phyloP scores from a whole-genome alignment of 169 alveolate species.

The Babesia ovata region DNA sequence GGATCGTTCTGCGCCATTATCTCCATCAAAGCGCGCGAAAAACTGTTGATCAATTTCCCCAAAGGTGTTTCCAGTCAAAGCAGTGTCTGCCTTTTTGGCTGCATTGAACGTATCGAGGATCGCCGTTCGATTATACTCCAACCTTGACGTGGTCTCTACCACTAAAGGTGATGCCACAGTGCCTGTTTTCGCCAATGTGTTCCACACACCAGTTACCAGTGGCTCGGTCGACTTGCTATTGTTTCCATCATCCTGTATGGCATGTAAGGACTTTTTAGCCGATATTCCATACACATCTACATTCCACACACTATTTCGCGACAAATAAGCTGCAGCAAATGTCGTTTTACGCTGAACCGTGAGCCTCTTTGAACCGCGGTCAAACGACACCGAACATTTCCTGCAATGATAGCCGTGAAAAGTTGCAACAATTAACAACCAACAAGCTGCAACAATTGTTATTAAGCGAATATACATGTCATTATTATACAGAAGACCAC shows the following conservation, averaged over 20 bases:
- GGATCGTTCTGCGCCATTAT: slow-evolving; percentile 40
- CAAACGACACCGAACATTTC: background rate
- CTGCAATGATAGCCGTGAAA: background rate
- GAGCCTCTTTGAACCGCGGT: background rate
- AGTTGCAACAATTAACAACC: background rate
- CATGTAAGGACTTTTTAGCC: background rate
- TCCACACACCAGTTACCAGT: background rate
- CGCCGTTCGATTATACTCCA: slow-evolving; percentile 25
- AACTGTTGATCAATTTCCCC: background rate
- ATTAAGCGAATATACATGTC: background rate
- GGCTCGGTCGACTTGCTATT: background rate
- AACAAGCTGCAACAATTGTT: background rate
- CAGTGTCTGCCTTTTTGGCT: slow-evolving; percentile 40
- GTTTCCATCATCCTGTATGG: background rate
- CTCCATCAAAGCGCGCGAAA: slow-evolving; percentile 52
- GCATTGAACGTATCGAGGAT: slow-evolving; percentile 32
- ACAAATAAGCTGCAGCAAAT: background rate
- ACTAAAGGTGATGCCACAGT: background rate
- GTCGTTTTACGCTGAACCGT: background rate
- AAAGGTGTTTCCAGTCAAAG: slow-evolving; percentile 21
- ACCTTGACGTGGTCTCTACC: slow-evolving; percentile 20
- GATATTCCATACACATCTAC: background rate
- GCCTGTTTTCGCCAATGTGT: background rate
- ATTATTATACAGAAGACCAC: background rate
- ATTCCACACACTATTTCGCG: background rate